These are phyloP conservation scores for Amanita molliuscula DNA, from an alignment of 768 basidiomycete genomes.

Conservation along the genomic window DNA sequence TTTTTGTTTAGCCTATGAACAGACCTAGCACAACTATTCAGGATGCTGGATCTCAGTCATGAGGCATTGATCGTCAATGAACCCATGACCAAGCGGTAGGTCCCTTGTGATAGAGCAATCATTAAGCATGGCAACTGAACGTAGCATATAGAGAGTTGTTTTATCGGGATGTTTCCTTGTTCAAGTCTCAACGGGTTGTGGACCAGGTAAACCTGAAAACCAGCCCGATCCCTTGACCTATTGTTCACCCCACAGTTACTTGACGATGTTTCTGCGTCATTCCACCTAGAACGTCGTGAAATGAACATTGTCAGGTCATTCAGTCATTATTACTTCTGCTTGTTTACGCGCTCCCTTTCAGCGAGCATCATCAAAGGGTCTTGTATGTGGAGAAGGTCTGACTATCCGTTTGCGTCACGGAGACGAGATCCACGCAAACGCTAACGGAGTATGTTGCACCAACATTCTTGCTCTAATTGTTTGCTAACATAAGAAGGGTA, in stretches of 20 bases:
- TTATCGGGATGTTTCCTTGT: conserved; percentile 76
- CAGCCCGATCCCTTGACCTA: neutral
- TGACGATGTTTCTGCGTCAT: conserved; percentile 83
- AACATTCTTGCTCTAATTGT: neutral
- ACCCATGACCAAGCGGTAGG: conserved; percentile 56
- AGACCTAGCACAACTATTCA: conserved; percentile 54
- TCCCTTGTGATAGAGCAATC: neutral
- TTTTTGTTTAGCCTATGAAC: conserved; percentile 3
- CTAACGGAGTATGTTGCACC: conserved; percentile 43
- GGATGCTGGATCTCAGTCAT: conserved; percentile 58
- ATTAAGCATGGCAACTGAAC: conserved; percentile 4
- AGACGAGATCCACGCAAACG: conserved; percentile 36
- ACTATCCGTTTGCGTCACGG: conserved; percentile 47
- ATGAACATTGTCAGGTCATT: conserved; percentile 60
- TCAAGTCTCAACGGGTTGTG: conserved; percentile 68
- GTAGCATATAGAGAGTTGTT: conserved; percentile 61
- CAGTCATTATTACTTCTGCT: neutral
- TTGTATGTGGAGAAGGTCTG: conserved; percentile 64
- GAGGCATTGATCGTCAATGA: conserved; percentile 46
- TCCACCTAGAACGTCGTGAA: conserved; percentile 61
- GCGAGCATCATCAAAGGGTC: conserved; percentile 86
- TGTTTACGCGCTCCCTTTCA: conserved; percentile 18
- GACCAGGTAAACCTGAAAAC: conserved; percentile 42
- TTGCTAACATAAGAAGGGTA: conserved; percentile 34
- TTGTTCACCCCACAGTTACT: conserved; percentile 46